Evolutionary conservation across 352 stramenopile genomes (phyloP), one percentile per base, ranked within the genome.

Genomic region (Globisporangium yorkense): DNA sequence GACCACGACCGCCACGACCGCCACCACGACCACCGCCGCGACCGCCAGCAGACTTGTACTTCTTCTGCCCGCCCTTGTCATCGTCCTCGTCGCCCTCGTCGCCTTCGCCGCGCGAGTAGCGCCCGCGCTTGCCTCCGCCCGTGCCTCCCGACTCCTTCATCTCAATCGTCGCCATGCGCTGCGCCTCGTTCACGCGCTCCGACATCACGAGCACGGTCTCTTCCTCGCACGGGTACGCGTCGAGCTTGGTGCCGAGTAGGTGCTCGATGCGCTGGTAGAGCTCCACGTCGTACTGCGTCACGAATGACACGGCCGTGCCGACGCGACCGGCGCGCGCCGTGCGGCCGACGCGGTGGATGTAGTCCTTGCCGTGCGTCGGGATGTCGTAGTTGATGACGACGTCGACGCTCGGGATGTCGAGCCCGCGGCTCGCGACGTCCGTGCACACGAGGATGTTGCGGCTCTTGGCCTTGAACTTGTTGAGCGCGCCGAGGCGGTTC

Each of bases 331-430:
- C 97, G 68, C 97, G 84, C 5, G 97, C 97, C 5, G 97, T 99
- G 55, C 97, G 87, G 20, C 97, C 97, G 2, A 99, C 96, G 37
- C 97, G 83, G 70, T 99, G 97, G 65, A 99, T 98, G 74, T 99
- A 99, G 72, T 99, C 96, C 71, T 99, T 99, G 27, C 93, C 96
- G 71, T 99, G 91, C 27, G 83, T 96, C 9, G 98, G 97, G 50
- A 99, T 97, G 75, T 99, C 97, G 77, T 98, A 99, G 71, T 99
- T 99, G 56, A 99, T 88, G 16, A 99, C 97, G 13, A 98, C 75
- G 70, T 99, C 97, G 39, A 99, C 97, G 54, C 80, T 92, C 2
- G 97, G 97, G 62, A 99, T 98, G 68, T 99, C 97, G 31, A 99
- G 78, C 4, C 97, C 97, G 56, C 89, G 87, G 51, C 77, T 88